A percentile compares a stretch with the other conserved stretches of the same genome.
phyloP scores from a whole-genome alignment of 2,329 filamentous ascomycete genomes.

The Stachybotrys echinatus region DNA sequence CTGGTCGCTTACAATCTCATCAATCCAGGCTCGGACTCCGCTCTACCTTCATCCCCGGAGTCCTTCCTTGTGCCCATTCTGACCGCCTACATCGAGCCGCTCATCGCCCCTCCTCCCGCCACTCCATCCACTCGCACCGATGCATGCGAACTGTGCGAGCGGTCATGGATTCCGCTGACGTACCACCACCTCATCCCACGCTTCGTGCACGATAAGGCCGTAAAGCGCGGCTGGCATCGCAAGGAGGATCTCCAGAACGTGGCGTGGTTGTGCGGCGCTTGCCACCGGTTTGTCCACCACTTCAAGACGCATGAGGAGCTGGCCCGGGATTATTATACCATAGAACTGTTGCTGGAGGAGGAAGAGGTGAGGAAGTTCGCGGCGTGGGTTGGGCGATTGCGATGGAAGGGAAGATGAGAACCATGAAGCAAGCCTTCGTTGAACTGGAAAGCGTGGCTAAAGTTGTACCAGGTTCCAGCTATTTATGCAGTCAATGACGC shows the following conservation, averaged over 20 bases:
- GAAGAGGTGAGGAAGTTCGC: conserved; percentile 70
- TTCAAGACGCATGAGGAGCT: conserved; percentile 73
- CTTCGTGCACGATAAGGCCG: conserved; percentile 67
- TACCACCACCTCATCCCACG: conserved; percentile 87
- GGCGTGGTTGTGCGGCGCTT: conserved; percentile 81
- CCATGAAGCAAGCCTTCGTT: too few relatives aligned
- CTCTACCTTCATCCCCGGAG: conserved; percentile 33
- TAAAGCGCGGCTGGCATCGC: conserved; percentile 75
- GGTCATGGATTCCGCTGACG: conserved; percentile 69
- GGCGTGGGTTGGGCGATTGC: conserved; percentile 64
- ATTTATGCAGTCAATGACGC: too few relatives aligned
- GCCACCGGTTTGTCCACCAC: conserved; percentile 76
- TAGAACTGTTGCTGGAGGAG: conserved; percentile 64
- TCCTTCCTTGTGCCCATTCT: conserved; percentile 61
- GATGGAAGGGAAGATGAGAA: conserved; percentile 58
- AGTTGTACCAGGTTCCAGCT: too few relatives aligned
- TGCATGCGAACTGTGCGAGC: conserved; percentile 70
- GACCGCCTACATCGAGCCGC: conserved; percentile 52
- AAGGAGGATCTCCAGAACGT: conserved; percentile 72
- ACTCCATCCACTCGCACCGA: conserved; percentile 50
- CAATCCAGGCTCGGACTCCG: conserved; percentile 24
- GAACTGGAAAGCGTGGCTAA: too few relatives aligned
- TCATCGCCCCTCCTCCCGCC: conserved; percentile 58
- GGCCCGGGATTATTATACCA: conserved; percentile 65
- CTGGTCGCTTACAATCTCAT: conserved; percentile 63